Percentiles rank a stretch among this genome's conserved stretches.
phyloP scores from a whole-genome alignment of 202 grass and related monocot species.

The Carex arenaria region DNA sequence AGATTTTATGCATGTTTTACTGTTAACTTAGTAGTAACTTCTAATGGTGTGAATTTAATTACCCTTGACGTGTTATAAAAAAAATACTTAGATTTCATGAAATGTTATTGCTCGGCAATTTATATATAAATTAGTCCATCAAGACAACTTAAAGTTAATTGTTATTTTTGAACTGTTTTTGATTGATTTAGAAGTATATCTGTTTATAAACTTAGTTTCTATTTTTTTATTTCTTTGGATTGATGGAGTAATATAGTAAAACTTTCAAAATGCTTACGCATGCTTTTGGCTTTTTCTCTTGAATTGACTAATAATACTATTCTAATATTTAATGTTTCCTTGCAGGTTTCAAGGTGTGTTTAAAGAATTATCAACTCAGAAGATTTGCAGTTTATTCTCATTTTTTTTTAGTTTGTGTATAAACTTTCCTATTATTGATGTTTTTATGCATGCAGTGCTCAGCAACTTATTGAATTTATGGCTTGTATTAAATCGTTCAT shows the following conservation, averaged over 20 bases:
- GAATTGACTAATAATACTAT: background rate
- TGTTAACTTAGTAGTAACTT: background rate
- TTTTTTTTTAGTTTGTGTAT: conserved; percentile 20
- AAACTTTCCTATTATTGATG: conserved; percentile 3
- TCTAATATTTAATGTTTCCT: background rate
- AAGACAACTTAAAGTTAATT: background rate
- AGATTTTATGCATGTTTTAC: background rate
- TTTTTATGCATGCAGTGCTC: background rate
- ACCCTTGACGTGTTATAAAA: background rate
- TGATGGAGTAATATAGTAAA: background rate
- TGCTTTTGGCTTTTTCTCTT: background rate
- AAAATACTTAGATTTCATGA: background rate
- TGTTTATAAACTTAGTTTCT: background rate
- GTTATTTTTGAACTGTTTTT: background rate
- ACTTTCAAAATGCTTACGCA: background rate
- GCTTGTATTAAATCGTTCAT: background rate
- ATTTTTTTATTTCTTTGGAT: background rate
- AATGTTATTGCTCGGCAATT: background rate
- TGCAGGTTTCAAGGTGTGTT: conserved; percentile 23
- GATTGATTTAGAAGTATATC: background rate
- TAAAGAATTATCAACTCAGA: background rate
- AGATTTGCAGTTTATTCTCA: conserved; percentile 4
- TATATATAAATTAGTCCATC: background rate
- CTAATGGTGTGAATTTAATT: background rate
- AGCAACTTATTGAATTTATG: background rate